A percentile compares a stretch with the other conserved stretches of the same genome.
These are phyloP conservation scores for Tolypocladium endophyticum DNA, from an alignment of 2,329 filamentous ascomycete genomes.

Conservation along the genomic window DNA sequence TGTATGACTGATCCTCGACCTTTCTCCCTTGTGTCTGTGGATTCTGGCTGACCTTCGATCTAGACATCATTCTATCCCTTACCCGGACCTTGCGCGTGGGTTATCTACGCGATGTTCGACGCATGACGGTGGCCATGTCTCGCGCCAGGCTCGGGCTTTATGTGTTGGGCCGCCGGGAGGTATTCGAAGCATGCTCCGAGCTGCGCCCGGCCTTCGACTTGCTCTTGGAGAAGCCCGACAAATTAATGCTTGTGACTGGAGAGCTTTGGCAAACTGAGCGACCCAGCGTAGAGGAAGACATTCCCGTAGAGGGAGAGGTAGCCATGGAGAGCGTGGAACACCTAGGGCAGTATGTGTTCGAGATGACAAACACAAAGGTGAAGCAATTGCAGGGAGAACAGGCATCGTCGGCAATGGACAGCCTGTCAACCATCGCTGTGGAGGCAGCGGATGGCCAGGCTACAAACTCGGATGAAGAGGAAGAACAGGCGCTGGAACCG, in stretches of 20 bases:
- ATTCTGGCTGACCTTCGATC: slow-evolving; percentile 12
- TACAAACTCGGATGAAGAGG: slow-evolving; percentile 18
- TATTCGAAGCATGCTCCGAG: slow-evolving; percentile 85
- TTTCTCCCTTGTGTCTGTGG: slow-evolving; percentile 7
- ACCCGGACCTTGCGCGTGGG: slow-evolving; percentile 82
- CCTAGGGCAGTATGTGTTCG: slow-evolving; percentile 87
- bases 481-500: slow-evolving; percentile 19
- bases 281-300: slow-evolving; percentile 27
- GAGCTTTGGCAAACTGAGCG: slow-evolving; percentile 73
- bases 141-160: slow-evolving; percentile 87
- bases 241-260: slow-evolving; percentile 69
- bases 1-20: slow-evolving; percentile 48
- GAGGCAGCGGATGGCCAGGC: slow-evolving; percentile 17
- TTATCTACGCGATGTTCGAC: slow-evolving; percentile 86
- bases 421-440: slow-evolving; percentile 13
- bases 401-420: slow-evolving; percentile 9
- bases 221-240: slow-evolving; percentile 67
- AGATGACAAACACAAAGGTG: slow-evolving; percentile 69
- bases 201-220: slow-evolving; percentile 76
- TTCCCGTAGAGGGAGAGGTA: slow-evolving; percentile 42
- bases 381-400: slow-evolving; percentile 35
- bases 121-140: slow-evolving; percentile 88
- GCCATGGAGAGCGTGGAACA: slow-evolving; percentile 90
- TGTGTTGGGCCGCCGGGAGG: slow-evolving; percentile 74
- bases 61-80: slow-evolving; percentile 87